Conservation (phyloP, 257 asterid genomes). For the Nicotiana paniculata region DNA sequence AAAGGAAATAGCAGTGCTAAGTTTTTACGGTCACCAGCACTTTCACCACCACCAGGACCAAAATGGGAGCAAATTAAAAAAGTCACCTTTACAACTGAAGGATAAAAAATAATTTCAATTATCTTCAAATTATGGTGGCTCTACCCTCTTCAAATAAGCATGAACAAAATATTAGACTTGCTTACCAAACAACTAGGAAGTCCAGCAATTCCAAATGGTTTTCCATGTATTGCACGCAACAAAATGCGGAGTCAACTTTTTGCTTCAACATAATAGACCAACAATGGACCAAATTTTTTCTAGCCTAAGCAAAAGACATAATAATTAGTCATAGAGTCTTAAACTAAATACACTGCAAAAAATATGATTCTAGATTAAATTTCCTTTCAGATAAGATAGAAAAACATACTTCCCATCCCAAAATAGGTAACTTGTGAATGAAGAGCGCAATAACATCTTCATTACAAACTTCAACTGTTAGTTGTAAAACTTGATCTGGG, state of each 20-base stretch:
- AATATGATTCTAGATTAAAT: neutral
- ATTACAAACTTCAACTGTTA: conserved; percentile 72
- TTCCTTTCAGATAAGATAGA: neutral
- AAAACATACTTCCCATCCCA: conserved; percentile 96
- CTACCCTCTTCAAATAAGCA: neutral
- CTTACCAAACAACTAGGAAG: conserved; percentile 93
- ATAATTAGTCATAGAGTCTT: conserved; percentile 18
- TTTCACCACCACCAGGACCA: neutral
- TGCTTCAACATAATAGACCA: conserved; percentile 94
- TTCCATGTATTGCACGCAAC: conserved; percentile 83
- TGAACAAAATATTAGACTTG: conserved; percentile 5
- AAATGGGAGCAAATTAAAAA: neutral
- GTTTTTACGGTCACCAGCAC: neutral
- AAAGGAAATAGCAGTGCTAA: neutral
- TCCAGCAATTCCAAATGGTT: conserved; percentile 89
- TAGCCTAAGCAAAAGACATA: conserved; percentile 48
- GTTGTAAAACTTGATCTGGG: conserved; percentile 67
- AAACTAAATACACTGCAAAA: neutral
- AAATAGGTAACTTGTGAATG: conserved; percentile 74
- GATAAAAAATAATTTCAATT: neutral
- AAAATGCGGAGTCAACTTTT: conserved; percentile 57
- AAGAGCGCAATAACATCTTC: conserved; percentile 84
- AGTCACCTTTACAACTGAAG: neutral
- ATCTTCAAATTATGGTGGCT: neutral
- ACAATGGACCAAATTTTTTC: conserved; percentile 82